These are phyloP conservation scores for Xanthoconium stramineum DNA, from an alignment of 768 basidiomycete species.

Conservation along the genomic window DNA sequence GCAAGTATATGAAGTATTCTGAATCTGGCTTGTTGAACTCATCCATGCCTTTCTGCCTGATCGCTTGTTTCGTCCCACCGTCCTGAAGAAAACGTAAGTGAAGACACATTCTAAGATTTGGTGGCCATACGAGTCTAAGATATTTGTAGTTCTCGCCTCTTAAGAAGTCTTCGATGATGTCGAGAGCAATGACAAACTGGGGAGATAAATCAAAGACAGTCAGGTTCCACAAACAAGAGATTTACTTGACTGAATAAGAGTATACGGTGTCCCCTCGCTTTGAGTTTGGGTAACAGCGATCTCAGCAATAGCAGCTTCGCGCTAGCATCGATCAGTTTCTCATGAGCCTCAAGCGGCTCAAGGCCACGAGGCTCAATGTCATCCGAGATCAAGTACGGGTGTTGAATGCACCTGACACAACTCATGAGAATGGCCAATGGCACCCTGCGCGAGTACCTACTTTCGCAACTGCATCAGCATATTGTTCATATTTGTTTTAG, in stretches of 20 bases:
- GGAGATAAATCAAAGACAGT: neutral
- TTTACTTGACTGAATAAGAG: constrained; percentile 88
- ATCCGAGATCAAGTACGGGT: constrained; percentile 81
- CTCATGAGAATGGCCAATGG: neutral
- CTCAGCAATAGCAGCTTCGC: constrained; percentile 83
- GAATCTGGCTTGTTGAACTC: constrained; percentile 87
- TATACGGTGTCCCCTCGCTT: constrained; percentile 82
- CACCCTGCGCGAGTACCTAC: constrained; percentile 39
- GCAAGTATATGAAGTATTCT: constrained; percentile 85
- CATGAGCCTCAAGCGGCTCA: constrained; percentile 58
- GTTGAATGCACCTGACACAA: constrained; percentile 71
- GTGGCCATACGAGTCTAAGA: constrained; percentile 61
- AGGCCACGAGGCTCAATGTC: constrained; percentile 75
- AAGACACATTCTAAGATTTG: constrained; percentile 3
- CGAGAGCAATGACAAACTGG: constrained; percentile 84
- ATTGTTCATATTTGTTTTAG: constrained; percentile 69
- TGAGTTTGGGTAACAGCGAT: constrained; percentile 75
- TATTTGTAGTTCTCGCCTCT: constrained; percentile 76
- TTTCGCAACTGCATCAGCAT: constrained; percentile 86
- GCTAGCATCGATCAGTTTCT: constrained; percentile 77
- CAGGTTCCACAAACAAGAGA: neutral
- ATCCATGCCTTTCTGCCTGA: constrained; percentile 94
- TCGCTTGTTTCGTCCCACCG: constrained; percentile 78
- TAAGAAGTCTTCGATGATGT: constrained; percentile 88
- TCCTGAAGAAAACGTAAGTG: constrained; percentile 50